phyloP scores from a whole-genome alignment of 305 asterid genomes.

The Fraxinus baroniana region DNA sequence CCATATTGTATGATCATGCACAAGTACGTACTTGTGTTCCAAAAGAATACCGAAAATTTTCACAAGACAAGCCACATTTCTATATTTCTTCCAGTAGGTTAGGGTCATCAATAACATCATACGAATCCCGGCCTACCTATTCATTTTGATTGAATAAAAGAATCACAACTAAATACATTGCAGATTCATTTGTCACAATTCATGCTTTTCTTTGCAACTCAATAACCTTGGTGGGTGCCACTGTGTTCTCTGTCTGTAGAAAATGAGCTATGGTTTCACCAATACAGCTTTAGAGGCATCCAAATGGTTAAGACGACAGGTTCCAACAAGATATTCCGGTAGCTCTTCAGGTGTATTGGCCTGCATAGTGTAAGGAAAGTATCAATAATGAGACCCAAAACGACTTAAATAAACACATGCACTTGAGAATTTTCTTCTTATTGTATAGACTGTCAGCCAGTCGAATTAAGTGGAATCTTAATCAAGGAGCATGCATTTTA shows the following conservation, averaged over 20 bases:
- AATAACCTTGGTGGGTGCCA: constrained; percentile 12
- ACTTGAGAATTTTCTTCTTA: background rate
- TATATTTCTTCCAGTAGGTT: background rate
- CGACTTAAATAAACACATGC: background rate
- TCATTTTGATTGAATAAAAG: constrained; percentile 26
- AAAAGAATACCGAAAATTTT: background rate
- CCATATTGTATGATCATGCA: background rate
- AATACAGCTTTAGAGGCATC: constrained; percentile 44
- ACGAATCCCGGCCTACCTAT: background rate
- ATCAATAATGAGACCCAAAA: background rate
- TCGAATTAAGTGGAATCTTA: background rate
- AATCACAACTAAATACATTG: constrained; percentile 22
- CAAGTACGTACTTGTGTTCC: background rate
- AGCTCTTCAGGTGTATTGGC: constrained; percentile 55
- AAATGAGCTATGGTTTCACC: constrained; percentile 33
- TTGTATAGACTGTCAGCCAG: background rate
- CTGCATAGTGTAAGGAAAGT: constrained; percentile 19
- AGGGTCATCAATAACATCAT: background rate
- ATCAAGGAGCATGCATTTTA: constrained; percentile 1
- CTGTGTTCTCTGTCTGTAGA: constrained; percentile 4
- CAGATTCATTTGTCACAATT: constrained; percentile 18
- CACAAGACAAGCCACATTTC: background rate
- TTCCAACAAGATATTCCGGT: constrained; percentile 55
- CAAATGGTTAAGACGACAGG: constrained; percentile 54
- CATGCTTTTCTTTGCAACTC: constrained; percentile 3